These are phyloP conservation scores for Aspergillus quadrilineatus DNA, from an alignment of 2,329 filamentous ascomycete species.

Conservation along the genomic window DNA sequence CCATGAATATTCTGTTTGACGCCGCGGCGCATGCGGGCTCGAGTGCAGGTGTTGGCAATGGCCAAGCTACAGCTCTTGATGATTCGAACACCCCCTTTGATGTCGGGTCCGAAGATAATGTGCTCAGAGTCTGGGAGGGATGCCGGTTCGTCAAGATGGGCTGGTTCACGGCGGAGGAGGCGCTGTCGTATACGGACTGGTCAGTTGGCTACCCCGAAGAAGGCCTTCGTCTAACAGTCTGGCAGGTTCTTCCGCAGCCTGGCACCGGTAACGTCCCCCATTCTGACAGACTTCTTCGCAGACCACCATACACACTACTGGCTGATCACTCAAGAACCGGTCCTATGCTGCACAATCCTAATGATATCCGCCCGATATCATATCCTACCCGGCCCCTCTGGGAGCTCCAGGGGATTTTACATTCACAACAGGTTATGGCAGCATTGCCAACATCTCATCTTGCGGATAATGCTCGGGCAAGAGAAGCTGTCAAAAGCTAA, in stretches of 20 bases:
- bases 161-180: constrained; percentile 55
- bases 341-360: constrained; percentile 52
- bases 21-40: constrained; percentile 42
- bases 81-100: background rate
- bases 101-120: constrained; percentile 19
- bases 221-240: constrained; percentile 7
- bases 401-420: constrained; percentile 48
- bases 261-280: constrained; percentile 46
- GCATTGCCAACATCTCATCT: constrained; percentile 52
- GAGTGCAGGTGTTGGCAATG: constrained; percentile 30
- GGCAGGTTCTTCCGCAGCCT: constrained; percentile 49
- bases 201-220: constrained; percentile 21
- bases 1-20: constrained; percentile 51
- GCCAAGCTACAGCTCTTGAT: constrained; percentile 2
- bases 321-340: constrained; percentile 51
- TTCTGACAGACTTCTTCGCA: constrained; percentile 49
- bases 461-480: constrained; percentile 53
- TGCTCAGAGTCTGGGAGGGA: constrained; percentile 47
- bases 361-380: constrained; percentile 55
- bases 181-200: constrained; percentile 50
- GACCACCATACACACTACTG: constrained; percentile 48
- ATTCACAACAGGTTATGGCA: constrained; percentile 55
- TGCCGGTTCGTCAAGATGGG: constrained; percentile 55
- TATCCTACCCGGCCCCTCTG: constrained; percentile 37
- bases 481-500: constrained; percentile 52